Base-by-base conservation (phyloP, 352 stramenopile genomes). In the Saprolegnia diclina region DNA sequence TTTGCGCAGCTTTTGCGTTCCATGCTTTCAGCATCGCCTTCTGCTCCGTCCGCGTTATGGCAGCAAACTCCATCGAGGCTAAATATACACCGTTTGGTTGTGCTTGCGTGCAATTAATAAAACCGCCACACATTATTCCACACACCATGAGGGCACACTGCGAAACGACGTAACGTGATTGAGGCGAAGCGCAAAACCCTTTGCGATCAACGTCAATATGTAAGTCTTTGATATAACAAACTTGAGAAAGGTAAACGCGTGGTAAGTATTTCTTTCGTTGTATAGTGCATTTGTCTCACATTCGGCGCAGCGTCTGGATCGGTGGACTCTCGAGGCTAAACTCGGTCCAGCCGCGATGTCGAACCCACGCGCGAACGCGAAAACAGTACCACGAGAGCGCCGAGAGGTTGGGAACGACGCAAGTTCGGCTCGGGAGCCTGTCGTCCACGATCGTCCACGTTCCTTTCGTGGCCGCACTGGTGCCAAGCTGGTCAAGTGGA, bases 361-460 rank as follows among this genome's bases (percentile, higher is more conserved):
- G 63, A 14, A 69, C 54, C 63, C 61, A 61, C 24, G 74, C 73
- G 13, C 72, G 68, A 10, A 79, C 68, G 18, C 74, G 74, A 38
- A 79, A 77, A 56, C 72, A 75, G 62, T 79, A 79, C 52, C 69
- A 77, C 1, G 64, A 65, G 0, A 79, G 61, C 21, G 64, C 29
- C 55, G 66, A 50, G 56, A 76, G 65, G 75, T 67, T 46, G 29
- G 16, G 73, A 56, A 19, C 59, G 42, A 35, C 62, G 53, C 22
- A 73, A 26, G 0, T 2, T 6, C 7, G 56, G 35, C 0, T 22
- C 24, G 13, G 11, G 18, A 19, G 42, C 21, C 66, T 5, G 65
- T 75, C 24, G 10, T 54, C 67, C 65, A 79, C 56, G 64, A 61
- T 13, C 16, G 62, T 2, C 63, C 63, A 69, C 19, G 19, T 22